These are phyloP conservation scores for Trichoderma citrinoviride DNA, from an alignment of 2,329 filamentous ascomycete genomes.

Conservation along the genomic window DNA sequence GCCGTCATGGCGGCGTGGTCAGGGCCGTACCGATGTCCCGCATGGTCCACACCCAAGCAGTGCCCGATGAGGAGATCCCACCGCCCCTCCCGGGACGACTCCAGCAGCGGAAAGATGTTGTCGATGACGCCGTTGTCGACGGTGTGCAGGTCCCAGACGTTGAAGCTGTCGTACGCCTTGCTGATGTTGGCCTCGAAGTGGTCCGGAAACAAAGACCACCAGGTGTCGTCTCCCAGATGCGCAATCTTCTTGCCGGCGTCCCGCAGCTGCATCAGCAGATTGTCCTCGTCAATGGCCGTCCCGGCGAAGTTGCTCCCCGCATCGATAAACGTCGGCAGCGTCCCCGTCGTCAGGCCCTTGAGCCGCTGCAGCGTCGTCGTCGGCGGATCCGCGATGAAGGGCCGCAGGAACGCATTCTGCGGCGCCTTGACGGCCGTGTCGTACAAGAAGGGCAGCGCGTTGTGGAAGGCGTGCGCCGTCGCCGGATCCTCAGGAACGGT, in stretches of 20 bases:
- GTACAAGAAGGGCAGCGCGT: constrained; percentile 83
- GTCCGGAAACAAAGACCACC: constrained; percentile 89
- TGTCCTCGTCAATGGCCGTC: constrained; percentile 91
- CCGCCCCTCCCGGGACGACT: constrained; percentile 58
- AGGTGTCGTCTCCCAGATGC: constrained; percentile 97
- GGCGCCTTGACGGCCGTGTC: constrained; percentile 74
- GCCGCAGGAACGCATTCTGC: constrained; percentile 80
- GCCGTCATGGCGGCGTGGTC: constrained; percentile 87
- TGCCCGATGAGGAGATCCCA: constrained; percentile 98
- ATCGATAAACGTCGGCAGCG: constrained; percentile 90
- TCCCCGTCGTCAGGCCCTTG: constrained; percentile 93
- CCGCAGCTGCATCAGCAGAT: constrained; percentile 66
- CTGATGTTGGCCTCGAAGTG: constrained; percentile 88
- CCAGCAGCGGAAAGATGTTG: constrained; percentile 81
- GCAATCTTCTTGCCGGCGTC: constrained; percentile 71
- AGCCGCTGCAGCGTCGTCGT: constrained; percentile 89
- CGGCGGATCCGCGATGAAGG: constrained; percentile 95
- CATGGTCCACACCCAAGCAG: constrained; percentile 93
- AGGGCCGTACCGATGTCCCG: constrained; percentile 92
- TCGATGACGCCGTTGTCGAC: constrained; percentile 93
- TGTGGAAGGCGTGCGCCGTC: constrained; percentile 62
- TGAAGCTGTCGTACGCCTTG: constrained; percentile 91
- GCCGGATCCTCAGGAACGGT: constrained; percentile 67
- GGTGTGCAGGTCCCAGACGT: constrained; percentile 96
- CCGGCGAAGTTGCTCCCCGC: constrained; percentile 93